Evolutionary conservation across 2,329 filamentous ascomycete genomes (phyloP).

Genomic region (Exophiala dermatitidis): DNA sequence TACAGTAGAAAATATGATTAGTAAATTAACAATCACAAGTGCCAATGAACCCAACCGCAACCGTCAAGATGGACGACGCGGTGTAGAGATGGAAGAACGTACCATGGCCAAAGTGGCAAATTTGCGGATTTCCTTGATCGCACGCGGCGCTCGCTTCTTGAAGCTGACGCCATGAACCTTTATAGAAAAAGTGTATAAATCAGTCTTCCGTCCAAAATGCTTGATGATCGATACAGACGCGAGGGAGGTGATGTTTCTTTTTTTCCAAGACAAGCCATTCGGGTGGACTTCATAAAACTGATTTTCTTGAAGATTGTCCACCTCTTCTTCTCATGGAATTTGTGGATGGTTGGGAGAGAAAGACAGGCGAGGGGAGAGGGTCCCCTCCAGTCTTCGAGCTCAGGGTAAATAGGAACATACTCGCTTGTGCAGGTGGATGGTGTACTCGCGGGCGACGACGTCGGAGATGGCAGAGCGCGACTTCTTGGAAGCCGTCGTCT

Average conservation of each 20-base stretch:
- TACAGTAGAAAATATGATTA: neutral
- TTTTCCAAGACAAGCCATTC: constrained; percentile 36
- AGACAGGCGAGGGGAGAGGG: neutral
- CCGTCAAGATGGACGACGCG: too few species aligned
- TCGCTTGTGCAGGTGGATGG: constrained; percentile 99
- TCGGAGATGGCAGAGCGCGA: constrained; percentile 92
- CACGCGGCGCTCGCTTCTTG: constrained; percentile 98
- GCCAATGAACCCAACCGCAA: too few species aligned
- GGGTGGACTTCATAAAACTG: constrained; percentile 67
- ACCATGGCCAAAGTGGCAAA: constrained; percentile 96
- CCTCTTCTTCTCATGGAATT: neutral
- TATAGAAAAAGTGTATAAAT: constrained; percentile 38
- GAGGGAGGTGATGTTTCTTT: neutral
- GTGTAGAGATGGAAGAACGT: constrained; percentile 41
- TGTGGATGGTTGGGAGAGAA: too few species aligned
- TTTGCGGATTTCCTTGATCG: constrained; percentile 98
- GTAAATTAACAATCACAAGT: neutral
- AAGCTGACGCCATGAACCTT: constrained; percentile 95
- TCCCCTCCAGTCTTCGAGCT: constrained; percentile 8
- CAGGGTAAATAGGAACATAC: constrained; percentile 51
- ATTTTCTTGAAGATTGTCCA: constrained; percentile 29
- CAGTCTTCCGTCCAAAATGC: constrained; percentile 61
- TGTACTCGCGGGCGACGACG: constrained; percentile 99
- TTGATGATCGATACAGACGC: constrained; percentile 12
- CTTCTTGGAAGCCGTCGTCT: constrained; percentile 63